Evolutionary conservation across 192 early-diverging fungal genomes (phyloP).

Genomic region (Geosiphon pyriformis): DNA sequence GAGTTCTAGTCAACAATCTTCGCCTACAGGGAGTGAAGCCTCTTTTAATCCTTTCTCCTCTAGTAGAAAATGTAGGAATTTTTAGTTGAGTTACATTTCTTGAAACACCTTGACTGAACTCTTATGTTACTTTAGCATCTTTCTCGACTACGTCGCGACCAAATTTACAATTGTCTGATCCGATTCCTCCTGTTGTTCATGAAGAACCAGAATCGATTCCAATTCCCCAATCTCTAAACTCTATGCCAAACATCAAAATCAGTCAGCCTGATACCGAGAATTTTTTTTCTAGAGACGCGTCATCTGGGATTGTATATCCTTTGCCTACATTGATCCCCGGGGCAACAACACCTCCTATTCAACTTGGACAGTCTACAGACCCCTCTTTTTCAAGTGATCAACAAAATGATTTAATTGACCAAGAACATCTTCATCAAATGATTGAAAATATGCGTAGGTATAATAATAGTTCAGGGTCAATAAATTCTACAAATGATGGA

Average conservation of each 20-base stretch:
- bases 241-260: neutral
- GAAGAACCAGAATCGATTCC: neutral
- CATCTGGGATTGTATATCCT: neutral
- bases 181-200: neutral
- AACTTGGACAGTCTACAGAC: neutral
- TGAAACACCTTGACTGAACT: too few species aligned
- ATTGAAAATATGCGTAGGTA: constrained; percentile 4
- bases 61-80: constrained; percentile 13
- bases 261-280: too few species aligned
- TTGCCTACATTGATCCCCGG: neutral
- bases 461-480: constrained; percentile 17
- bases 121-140: neutral
- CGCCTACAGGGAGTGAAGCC: constrained; percentile 11
- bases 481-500: constrained; percentile 12
- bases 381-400: neutral
- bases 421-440: constrained; percentile 9
- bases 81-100: neutral
- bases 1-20: constrained; percentile 17
- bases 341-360: neutral
- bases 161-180: neutral
- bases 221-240: neutral
- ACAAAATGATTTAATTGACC: neutral
- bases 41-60: constrained; percentile 6
- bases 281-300: too few species aligned
- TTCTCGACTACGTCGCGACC: neutral